Base-by-base conservation (phyloP, 73 alveolate species). In the Paramecium tetraurelia region DNA sequence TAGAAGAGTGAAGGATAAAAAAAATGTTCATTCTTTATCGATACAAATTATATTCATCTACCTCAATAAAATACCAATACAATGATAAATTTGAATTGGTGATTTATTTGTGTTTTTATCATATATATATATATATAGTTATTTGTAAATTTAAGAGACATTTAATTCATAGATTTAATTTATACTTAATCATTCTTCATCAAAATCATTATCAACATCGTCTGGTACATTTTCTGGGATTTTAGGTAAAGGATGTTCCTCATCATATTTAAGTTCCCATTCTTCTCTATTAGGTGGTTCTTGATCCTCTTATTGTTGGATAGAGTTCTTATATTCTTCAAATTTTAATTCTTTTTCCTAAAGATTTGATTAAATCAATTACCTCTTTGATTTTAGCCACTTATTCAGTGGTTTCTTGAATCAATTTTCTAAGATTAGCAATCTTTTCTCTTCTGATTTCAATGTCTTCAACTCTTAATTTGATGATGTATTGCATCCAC, bases 391-490 rank as follows among this genome's bases (percentile, higher is more conserved):
- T 41, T 22, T 80, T 80, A 2, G 48, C 48, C 0, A 63, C 90
- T 24, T 44, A 22, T 6, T 41, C 90, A 41, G 70, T 44, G 8
- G 35, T 48, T 48, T 80, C 76, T 41, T 44, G 8, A 4, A 80
- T 80, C 18, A 24, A 21, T 44, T 41, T 44, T 48, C 90, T 41
- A 18, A 80, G 75, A 44, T 80, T 80, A 8, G 48, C 75, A 43
- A 80, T 80, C 24, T 80, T 80, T 24, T 80, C 90, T 24, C 90
- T 41, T 80, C 90, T 80, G 2, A 80, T 80, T 46, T 80, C 90
- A 12, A 41, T 14, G 46, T 80, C 90, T 27, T 44, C 3, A 24
- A 9, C 20, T 21, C 90, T 41, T 46, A 80, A 48, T 44, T 80
- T 80, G 1, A 44, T 27, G 21, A 48, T 41, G 10, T 31, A 48